A percentile compares a stretch with the other conserved stretches of the same genome.
Evolutionary conservation across 2,329 filamentous ascomycete genomes (phyloP).

Genomic region (Phialemoniopsis sp.): DNA sequence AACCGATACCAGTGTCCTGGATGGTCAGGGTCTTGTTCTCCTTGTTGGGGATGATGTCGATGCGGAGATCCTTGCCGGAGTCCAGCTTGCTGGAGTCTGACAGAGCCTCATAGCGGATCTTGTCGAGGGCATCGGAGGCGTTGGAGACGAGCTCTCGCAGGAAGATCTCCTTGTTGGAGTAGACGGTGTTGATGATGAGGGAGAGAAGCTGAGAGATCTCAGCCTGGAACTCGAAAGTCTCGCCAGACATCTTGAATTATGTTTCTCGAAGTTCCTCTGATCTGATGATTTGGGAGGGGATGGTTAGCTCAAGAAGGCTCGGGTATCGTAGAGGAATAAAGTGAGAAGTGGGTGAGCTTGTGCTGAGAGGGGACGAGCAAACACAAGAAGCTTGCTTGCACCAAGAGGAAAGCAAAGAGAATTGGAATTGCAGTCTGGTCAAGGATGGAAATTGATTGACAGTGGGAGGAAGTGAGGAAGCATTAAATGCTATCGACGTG

Average conservation of each 20-base stretch:
- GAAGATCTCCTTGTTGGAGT: slow-evolving; percentile 99
- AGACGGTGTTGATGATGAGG: slow-evolving; percentile 99
- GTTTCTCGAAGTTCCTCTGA: slow-evolving; percentile 15
- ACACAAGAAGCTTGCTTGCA: neutral
- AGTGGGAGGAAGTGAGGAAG: too few relatives aligned
- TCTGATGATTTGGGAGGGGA: slow-evolving; percentile 1
- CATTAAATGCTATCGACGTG: too few relatives aligned
- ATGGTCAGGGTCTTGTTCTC: slow-evolving; percentile 97
- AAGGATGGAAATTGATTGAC: too few relatives aligned
- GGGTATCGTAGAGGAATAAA: neutral
- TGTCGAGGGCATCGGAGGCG: slow-evolving; percentile 97
- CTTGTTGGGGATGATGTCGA: slow-evolving; percentile 98
- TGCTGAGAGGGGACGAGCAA: neutral
- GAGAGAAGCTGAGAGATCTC: slow-evolving; percentile 99
- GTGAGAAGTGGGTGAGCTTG: neutral
- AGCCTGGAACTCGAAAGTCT: slow-evolving; percentile 99
- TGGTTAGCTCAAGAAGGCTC: neutral
- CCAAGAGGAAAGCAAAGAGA: neutral
- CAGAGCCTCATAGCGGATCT: slow-evolving; percentile 98
- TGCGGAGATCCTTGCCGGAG: slow-evolving; percentile 93
- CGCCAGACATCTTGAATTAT: slow-evolving; percentile 68
- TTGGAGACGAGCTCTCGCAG: slow-evolving; percentile 98
- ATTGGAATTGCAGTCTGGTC: neutral
- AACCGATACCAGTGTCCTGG: slow-evolving; percentile 97
- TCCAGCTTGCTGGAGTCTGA: slow-evolving; percentile 98